Evolutionary conservation across 108 stramenopile species (phyloP), one percentile per base, ranked within the genome.

Genomic region (Asterionellopsis glacialis): DNA sequence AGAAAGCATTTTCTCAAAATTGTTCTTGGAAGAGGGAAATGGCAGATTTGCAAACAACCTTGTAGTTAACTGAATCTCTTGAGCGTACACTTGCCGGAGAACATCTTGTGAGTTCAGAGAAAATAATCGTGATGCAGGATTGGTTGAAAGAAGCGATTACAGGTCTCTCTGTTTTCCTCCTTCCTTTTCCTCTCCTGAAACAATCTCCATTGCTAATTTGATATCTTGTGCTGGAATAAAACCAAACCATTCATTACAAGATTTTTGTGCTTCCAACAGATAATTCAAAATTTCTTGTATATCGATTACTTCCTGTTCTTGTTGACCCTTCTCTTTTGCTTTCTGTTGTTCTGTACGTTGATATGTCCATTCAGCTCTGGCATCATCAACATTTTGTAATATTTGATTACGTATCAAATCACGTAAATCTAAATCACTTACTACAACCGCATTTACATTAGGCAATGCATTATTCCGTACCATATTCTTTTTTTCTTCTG

Each of bases 331-430:
- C 1, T 15, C 22, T 6, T 53, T 5, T 9, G 22, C 47, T 19
- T 48, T 21, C 9, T 15, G 24, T 4, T 53, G 11, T 26, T 60
- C 54, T 9, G 1, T 23, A 9, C 38, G 42, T 45, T 81, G 72
- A 72, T 76, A 81, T 27, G 52, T 27, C 54, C 71, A 65, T 50
- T 87, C 85, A 12, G 83, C 83, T 54, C 58, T 74, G 0, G 80
- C 76, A 75, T 91, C 86, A 24, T 91, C 85, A 53, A 83, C 57
- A 14, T 68, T 58, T 16, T 75, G 74, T 51, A 80, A 64, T 0
- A 85, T 49, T 23, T 71, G 80, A 76, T 91, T 91, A 27, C 90
- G 65, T 59, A 76, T 80, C 57, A 91, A 75, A 69, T 91, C 82
- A 11, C 90, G 65, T 18, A 83, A 65, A 66, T 91, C 90, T 55